Conservation (phyloP, 768 basidiomycete genomes). For the Grammothele lineata region DNA sequence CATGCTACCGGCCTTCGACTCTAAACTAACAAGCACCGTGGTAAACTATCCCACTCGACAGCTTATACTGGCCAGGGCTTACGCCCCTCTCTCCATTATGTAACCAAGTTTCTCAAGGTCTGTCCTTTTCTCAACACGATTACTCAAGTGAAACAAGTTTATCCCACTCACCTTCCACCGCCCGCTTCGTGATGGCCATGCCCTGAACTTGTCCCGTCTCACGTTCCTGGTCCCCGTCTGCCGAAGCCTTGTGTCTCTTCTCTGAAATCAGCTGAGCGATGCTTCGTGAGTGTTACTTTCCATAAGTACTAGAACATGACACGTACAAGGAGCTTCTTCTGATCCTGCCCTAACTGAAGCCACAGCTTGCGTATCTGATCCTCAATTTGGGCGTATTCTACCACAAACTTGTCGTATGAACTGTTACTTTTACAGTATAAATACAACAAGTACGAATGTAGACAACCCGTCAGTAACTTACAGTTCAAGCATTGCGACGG, state of each 20-base stretch:
- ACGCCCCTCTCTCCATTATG: too few species aligned
- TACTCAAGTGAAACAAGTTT: too few species aligned
- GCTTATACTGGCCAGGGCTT: too few species aligned
- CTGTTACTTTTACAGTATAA: constrained; percentile 20
- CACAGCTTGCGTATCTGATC: constrained; percentile 25
- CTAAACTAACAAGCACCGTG: too few species aligned
- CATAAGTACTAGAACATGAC: too few species aligned
- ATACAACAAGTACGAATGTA: too few species aligned
- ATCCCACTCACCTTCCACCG: constrained; percentile 20
- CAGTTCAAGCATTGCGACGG: constrained; percentile 16
- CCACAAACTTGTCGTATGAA: constrained; percentile 22
- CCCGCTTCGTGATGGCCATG: constrained; percentile 24
- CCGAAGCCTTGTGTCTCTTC: constrained; percentile 8
- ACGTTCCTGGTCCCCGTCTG: constrained; percentile 17
- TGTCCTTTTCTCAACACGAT: too few species aligned
- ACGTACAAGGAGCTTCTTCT: constrained; percentile 16
- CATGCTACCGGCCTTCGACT: too few species aligned
- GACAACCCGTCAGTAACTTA: constrained; percentile 6
- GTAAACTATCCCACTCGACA: too few species aligned
- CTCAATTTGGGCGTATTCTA: constrained; percentile 24
- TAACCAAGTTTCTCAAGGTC: too few species aligned
- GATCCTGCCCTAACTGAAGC: constrained; percentile 19
- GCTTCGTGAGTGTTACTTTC: too few species aligned
- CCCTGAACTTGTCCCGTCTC: constrained; percentile 24
- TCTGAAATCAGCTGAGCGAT: constrained; percentile 11